phyloP scores from a whole-genome alignment of 352 stramenopile genomes.

The Achlya hypogyna region DNA sequence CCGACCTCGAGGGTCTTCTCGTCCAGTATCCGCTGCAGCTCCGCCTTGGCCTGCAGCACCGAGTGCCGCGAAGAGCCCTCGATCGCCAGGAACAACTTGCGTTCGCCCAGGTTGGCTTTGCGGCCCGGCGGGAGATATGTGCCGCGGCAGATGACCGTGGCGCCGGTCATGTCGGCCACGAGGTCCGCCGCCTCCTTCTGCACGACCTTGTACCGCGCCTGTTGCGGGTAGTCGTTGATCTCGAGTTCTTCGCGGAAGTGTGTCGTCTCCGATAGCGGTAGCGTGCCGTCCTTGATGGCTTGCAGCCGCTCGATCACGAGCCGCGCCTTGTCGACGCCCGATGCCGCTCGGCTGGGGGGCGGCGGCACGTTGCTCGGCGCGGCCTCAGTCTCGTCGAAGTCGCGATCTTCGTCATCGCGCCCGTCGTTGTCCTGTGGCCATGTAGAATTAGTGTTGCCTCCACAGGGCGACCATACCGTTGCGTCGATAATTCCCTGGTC shows the following conservation, averaged over 20 bases:
- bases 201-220: slow-evolving; percentile 81
- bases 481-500: slow-evolving; percentile 76
- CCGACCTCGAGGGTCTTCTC: slow-evolving; percentile 85
- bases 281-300: not conserved
- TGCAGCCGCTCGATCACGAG: slow-evolving; percentile 3
- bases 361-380: slow-evolving; percentile 21
- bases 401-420: slow-evolving; percentile 45
- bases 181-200: slow-evolving; percentile 81
- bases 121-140: slow-evolving; percentile 79
- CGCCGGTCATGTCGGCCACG: slow-evolving; percentile 82
- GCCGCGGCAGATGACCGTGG: slow-evolving; percentile 82
- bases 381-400: slow-evolving; percentile 36
- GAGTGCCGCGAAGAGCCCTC: slow-evolving; percentile 59
- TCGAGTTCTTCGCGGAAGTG: slow-evolving; percentile 87
- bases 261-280: not conserved
- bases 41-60: slow-evolving; percentile 64
- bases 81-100: slow-evolving; percentile 84
- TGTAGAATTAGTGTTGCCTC: not conserved
- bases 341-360: slow-evolving; percentile 5
- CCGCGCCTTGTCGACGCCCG: slow-evolving; percentile 1
- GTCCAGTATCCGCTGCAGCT: slow-evolving; percentile 82
- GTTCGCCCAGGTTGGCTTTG: slow-evolving; percentile 74
- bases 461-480: slow-evolving; percentile 25
- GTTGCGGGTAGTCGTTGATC: slow-evolving; percentile 92
- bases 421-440: slow-evolving; percentile 32